Evolutionary conservation across 192 early-diverging fungal genomes (phyloP), one percentile per base, ranked within the genome.

Genomic region (Mortierella antarctica): DNA sequence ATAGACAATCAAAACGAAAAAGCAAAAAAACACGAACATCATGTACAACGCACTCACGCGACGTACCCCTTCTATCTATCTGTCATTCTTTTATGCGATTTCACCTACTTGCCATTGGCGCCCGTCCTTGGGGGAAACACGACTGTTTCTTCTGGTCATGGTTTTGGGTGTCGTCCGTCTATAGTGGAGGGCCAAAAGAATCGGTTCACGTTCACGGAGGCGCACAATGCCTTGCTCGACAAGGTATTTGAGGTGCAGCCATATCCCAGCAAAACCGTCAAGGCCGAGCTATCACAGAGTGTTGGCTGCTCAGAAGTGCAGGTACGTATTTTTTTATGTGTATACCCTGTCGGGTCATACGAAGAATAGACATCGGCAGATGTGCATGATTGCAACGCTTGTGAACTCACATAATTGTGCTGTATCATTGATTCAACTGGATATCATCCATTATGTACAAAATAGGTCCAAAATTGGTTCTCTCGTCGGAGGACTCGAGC

Each of bases 401-500:
- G 31, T 31, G 31, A 31, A 2, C 31, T 31, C 31, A 31, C 31
- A 31, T 31, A 31, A 31, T 31, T 31, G 31, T 31, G 31, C 31
- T 31, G 31, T 3, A 31, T 31, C 31, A 31, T 31, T 31, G 31
- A 21, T 17, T 17, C 20, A 18, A 50, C 31, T 39, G 20, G 7
- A 44, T 44, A 42, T 40, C 5, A 14, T 60, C 6, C 42, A 2
- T 11, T 60, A 46, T n/a, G 40, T 62, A 11, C 12, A 8, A 39
- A 40, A 17, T 67, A 74, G 72, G 57, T 74, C 42, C 23, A 21
- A 6, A 74, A 74, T 23, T 74, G 72, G 72, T 74, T 74, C 40
- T 49, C 57, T 17, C 72, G 72, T 42, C 62, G 72, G n/a, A 62
- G 70, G 8, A 71, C 61, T 40, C 48, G 48, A 63, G 70, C 66